Evolutionary conservation across 768 basidiomycete genomes (phyloP), one percentile per base, ranked within the genome.

Genomic region (Cystofilobasidium bisporidii): DNA sequence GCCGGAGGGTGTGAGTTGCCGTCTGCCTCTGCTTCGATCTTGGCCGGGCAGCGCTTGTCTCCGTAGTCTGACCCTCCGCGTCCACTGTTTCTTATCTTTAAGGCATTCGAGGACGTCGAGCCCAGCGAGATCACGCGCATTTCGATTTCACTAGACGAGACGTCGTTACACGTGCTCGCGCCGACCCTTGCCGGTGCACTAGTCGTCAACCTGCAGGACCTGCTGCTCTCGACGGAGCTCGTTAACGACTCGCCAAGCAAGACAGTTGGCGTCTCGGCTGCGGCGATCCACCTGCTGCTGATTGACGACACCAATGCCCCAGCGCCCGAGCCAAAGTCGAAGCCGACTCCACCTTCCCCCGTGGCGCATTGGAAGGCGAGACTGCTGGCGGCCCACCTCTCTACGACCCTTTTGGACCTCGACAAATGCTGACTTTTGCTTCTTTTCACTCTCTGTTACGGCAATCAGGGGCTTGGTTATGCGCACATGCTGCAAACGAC

Each of bases 71-170:
- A 17, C 33, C 33, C n/a, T 67, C 50, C 50, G 9, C 63, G 58
- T 41, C 3, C 9, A 38, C 36, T 15, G 14, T 22, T 15, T 15
- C 20, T 0, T 36, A 8, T 36, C 55, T 11, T n/a, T n/a, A n/a
- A 85, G 91, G 87, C 88, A 0, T 99, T 99, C 73, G 93, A 93
- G 76, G 83, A 90, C 28, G 91, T 96, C 17, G 84, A 91, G 20
- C 96, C 96, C 1, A 91, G 82, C 64, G 96, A 98, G 75, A 79
- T 87, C 50, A 97, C 91, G 9, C 79, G 80, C 15, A 77, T 97
- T 30, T 79, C 81, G n/a, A 69, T 93, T 40, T 83, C 81, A 70
- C 72, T 91, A 26, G 67, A 79, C 22, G 87, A 92, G 72, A 82
- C 85, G 14, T 87, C 89, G 0, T 72, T 89, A 15, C 84, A 85